Evolutionary conservation across 257 asterid species (phyloP), one percentile per base, ranked within the genome.

Genomic region (Petunia secreta): DNA sequence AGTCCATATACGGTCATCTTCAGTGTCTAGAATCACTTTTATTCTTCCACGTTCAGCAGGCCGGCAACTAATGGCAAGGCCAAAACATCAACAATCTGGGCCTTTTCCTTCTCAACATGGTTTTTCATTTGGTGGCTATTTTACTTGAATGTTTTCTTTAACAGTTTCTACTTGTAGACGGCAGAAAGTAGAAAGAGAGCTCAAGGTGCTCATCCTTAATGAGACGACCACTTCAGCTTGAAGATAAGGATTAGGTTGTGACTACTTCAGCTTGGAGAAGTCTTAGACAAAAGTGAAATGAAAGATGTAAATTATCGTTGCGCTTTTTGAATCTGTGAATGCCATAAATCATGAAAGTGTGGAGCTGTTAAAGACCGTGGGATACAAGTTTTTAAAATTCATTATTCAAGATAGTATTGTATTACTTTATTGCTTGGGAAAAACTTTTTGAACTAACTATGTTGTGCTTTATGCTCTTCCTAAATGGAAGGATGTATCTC

Each of bases 21-120:
- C 44, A 48, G 2, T 15, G 52, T 71, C 40, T 34, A 34, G 7
- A 71, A 48, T 50, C 50, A 11, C 14, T n/a, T 63, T 78, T 62
- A 14, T 78, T 46, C 46, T 78, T 62, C 55, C 36, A 34, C 46
- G 9, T 78, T 36, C 59, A 65, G 74, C 81, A 78, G 81, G 58
- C 46, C 71, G 13, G 38, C 75, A 82, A 37, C 83, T 48, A 63
- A 95, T 95, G 99, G 93, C 89, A 79, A 93, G 89, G 87, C 86
- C 83, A 58, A 93, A 91, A 78, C 88, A 82, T 71, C 90, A 68
- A 54, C 79, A 80, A 43, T 82, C 60, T 68, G 83, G 54, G 55
- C 54, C 71, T 73, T 85, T 82, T 60, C 80, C 86, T 74, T n/a
- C n/a, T n/a, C n/a, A n/a, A n/a, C n/a, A n/a, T n/a, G n/a, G n/a